Evolutionary conservation across 805 yeast genomes (phyloP).

Genomic region (Candida succiphila): DNA sequence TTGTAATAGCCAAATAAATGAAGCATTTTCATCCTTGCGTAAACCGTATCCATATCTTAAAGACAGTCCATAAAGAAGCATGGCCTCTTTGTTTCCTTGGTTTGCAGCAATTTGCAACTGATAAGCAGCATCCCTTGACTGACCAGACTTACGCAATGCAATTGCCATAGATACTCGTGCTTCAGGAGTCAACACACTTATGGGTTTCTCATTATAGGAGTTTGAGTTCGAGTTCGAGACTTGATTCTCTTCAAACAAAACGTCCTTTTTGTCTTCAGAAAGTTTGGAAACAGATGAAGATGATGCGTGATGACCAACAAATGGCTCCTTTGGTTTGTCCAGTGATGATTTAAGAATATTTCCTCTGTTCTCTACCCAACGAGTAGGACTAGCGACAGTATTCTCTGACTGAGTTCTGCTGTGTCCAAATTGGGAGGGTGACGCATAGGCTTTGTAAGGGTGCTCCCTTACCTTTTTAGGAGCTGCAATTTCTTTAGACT

Average conservation of each 20-base stretch:
- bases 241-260: no score
- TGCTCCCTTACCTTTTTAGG: no score
- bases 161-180: slow-evolving; percentile 33
- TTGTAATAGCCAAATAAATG: slow-evolving; percentile 51
- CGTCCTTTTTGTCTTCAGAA: no score
- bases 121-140: slow-evolving; percentile 58
- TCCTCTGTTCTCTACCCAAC: no score
- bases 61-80: slow-evolving; percentile 60
- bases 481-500: no score
- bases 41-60: slow-evolving; percentile 63
- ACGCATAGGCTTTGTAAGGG: no score
- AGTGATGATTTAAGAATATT: no score
- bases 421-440: no score
- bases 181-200: slow-evolving; percentile 14
- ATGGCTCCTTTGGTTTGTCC: background rate
- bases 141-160: slow-evolving; percentile 44
- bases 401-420: no score
- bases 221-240: no score
- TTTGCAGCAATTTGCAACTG: slow-evolving; percentile 57
- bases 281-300: background rate
- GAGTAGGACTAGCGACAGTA: no score
- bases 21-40: slow-evolving; percentile 39
- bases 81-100: slow-evolving; percentile 54
- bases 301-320: background rate
- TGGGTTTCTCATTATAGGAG: background rate